Percentiles rank a stretch among this genome's conserved stretches.
These are phyloP conservation scores for Eucommia ulmoides DNA, from an alignment of 257 asterid genomes.

Conservation along the genomic window DNA sequence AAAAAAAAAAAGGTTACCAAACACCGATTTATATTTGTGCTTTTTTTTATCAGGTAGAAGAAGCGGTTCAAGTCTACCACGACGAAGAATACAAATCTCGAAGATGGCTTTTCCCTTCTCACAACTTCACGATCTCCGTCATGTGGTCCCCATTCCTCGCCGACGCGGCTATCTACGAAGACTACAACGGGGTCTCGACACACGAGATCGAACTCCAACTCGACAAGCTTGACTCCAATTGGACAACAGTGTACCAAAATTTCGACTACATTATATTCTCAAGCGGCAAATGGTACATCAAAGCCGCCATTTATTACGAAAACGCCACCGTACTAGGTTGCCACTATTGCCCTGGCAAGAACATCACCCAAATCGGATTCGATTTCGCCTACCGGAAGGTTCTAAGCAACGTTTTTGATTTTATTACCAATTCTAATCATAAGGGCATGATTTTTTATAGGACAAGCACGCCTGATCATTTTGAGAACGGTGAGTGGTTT, in stretches of 20 bases:
- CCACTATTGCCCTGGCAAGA: slow-evolving; percentile 45
- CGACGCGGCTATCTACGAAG: slow-evolving; percentile 51
- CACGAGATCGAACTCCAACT: slow-evolving; percentile 59
- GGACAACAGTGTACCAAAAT: slow-evolving; percentile 42
- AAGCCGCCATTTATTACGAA: slow-evolving; percentile 52
- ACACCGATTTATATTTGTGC: too few relatives aligned
- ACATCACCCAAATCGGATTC: slow-evolving; percentile 49
- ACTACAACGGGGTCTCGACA: slow-evolving; percentile 47
- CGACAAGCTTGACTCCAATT: slow-evolving; percentile 49
- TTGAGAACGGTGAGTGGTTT: slow-evolving; percentile 65
- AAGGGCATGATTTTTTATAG: slow-evolving; percentile 42
- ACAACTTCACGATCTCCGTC: slow-evolving; percentile 51
- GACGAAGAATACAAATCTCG: slow-evolving; percentile 42
- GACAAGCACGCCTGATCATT: slow-evolving; percentile 58
- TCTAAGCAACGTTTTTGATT: slow-evolving; percentile 32
- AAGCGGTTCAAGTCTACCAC: slow-evolving; percentile 57
- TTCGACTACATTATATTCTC: slow-evolving; percentile 53
- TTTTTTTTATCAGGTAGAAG: slow-evolving; percentile 65
- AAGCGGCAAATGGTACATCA: slow-evolving; percentile 61
- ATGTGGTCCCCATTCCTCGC: slow-evolving; percentile 84
- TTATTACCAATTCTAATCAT: slow-evolving; percentile 35
- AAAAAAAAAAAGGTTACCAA: too few relatives aligned
- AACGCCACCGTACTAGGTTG: slow-evolving; percentile 40
- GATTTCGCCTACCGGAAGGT: slow-evolving; percentile 44
- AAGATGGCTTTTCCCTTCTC: slow-evolving; percentile 57